Base-by-base conservation (phyloP, 208 protist genomes). In the Trypanosoma scelopori region DNA sequence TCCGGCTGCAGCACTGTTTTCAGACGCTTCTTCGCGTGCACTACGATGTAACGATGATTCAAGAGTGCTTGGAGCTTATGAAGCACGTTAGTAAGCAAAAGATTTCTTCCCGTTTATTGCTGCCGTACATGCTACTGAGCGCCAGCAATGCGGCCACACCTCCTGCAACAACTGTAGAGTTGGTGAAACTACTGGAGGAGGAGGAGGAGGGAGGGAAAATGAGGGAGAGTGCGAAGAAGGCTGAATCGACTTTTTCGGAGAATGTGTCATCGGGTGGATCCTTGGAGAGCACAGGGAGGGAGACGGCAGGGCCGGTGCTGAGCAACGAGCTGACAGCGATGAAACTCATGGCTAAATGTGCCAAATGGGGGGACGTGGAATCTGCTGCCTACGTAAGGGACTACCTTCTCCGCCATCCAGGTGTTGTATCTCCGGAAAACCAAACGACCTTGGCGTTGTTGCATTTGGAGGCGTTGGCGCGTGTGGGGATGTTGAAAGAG, bases 1-100 rank as follows among this genome's bases (percentile, higher is more conserved):
- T 95, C 11, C 85, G 86, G 18, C 59, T 92, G 35, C 84, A 85
- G 51, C 85, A 95, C 74, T 91, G 84, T 63, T 91, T 95, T 64
- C 84, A 92, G 58, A 91, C 85, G 13, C 56, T 92, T 47, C 65
- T 92, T 39, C 83, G 89, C 7, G 65, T 95, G 25, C 85, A 95
- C 67, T 66, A 89, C 64, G 82, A 89, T 58, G 73, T 78, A 0
- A 39, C 47, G 1, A 77, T 82, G 60, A 72, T 91, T n/a, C 70
- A 85, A 15, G 85, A 89, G 52, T 85, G 84, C 53, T 85, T 95
- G 42, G 55, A 69, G 23, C 68, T 92, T 28, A 58, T 92, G n/a
- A 59, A 56, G 30, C 59, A 68, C 1, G 52, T 88, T 6, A 61
- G 73, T 4, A 71, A 67, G 11, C 55, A 77, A 49, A 78, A 76